These are phyloP conservation scores for Dictyostelium brefeldianum DNA, from an alignment of 78 protist genomes.

Conservation along the genomic window DNA sequence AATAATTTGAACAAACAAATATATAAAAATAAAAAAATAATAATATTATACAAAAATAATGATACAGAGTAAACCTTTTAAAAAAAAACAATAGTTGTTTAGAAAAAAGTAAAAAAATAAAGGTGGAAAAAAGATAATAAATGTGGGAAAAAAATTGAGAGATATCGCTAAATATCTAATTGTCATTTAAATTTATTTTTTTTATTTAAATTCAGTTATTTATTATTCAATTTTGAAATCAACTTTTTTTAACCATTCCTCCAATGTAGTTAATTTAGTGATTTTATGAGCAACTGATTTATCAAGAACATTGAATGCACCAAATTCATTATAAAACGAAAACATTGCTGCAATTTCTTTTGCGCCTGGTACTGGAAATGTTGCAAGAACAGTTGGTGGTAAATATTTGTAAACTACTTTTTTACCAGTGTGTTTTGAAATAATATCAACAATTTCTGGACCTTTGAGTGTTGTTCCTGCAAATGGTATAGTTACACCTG, in stretches of 20 bases:
- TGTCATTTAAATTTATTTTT: too few species aligned
- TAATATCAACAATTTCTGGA: background rate
- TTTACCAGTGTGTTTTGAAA: background rate
- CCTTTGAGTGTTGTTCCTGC: background rate
- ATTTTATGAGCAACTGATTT: background rate
- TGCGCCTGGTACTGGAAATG: background rate
- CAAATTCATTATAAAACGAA: background rate
- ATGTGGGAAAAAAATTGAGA: too few species aligned
- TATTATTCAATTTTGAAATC: background rate
- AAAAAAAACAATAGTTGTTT: too few species aligned
- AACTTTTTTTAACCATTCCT: background rate
- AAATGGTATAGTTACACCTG: conserved; percentile 1
- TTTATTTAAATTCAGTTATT: too few species aligned
- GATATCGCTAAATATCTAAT: too few species aligned
- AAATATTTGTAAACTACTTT: background rate
- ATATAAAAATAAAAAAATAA: too few species aligned
- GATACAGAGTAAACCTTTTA: too few species aligned
- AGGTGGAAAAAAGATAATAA: too few species aligned
- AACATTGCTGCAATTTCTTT: background rate
- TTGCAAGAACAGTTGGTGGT: background rate
- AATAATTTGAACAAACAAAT: too few species aligned
- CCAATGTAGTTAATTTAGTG: background rate
- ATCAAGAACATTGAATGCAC: background rate
- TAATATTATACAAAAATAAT: too few species aligned
- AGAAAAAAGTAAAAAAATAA: too few species aligned